Evolutionary conservation across 139 green algal species (phyloP).

Genomic region (Zygnema cylindricum): DNA sequence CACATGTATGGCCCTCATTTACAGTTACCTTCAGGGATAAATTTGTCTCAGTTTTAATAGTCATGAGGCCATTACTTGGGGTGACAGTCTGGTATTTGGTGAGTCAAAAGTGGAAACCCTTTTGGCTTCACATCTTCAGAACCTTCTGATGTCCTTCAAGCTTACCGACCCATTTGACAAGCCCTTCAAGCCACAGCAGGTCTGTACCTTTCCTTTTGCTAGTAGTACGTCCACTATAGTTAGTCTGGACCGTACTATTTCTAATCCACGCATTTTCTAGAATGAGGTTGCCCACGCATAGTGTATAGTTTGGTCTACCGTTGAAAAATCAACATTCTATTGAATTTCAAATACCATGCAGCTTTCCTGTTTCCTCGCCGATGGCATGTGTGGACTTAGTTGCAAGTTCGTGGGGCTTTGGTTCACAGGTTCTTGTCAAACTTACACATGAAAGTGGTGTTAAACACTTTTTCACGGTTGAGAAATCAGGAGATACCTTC

Average conservation of each 20-base stretch:
- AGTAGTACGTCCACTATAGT: neutral
- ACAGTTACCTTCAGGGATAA: no score
- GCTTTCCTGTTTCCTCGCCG: no score
- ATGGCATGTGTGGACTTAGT: no score
- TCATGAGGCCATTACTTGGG: no score
- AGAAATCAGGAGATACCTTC: neutral
- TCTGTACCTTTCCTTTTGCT: neutral
- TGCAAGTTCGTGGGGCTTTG: no score
- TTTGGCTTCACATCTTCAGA: conserved; percentile 56
- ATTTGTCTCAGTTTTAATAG: no score
- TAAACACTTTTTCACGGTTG: neutral
- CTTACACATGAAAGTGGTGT: conserved; percentile 20
- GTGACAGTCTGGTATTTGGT: neutral
- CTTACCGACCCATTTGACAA: neutral
- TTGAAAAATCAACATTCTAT: no score
- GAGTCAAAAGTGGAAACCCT: conserved; percentile 1
- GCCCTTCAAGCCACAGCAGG: conserved; percentile 44
- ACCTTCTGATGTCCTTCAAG: conserved; percentile 44
- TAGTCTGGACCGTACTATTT: neutral
- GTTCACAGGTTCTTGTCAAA: conserved; percentile 11
- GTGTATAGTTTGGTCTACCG: neutral
- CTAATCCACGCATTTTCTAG: neutral
- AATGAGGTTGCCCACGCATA: neutral
- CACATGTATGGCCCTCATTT: no score
- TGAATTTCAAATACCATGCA: no score